Percentiles rank a stretch among this genome's conserved stretches.
Evolutionary conservation across 768 basidiomycete genomes (phyloP).

Genomic region (Obba rivulosa): DNA sequence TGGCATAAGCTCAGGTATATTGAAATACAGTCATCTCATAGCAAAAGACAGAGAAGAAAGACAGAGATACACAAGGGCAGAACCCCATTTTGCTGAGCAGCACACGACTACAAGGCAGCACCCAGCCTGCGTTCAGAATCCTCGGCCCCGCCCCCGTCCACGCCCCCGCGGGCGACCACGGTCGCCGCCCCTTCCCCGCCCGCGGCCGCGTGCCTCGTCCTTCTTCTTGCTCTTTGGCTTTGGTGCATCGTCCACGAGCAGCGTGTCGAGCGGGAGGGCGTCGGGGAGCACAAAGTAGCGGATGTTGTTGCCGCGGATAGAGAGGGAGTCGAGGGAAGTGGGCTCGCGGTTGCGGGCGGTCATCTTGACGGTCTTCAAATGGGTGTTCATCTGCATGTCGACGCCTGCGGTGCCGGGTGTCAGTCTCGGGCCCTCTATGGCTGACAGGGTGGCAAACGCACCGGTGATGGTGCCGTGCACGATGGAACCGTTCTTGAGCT

Average conservation of each 20-base stretch:
- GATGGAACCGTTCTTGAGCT: slow-evolving; percentile 95
- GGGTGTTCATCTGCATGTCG: slow-evolving; percentile 99
- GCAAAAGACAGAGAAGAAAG: no score
- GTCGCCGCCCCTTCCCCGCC: slow-evolving; percentile 49
- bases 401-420: slow-evolving; percentile 56
- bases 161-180: slow-evolving; percentile 49
- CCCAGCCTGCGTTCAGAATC: slow-evolving; percentile 10
- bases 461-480: slow-evolving; percentile 97
- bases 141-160: slow-evolving; percentile 46
- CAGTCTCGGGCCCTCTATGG: background rate
- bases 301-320: slow-evolving; percentile 95
- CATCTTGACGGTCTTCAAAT: slow-evolving; percentile 96
- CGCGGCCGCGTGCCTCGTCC: slow-evolving; percentile 67
- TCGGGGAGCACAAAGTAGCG: slow-evolving; percentile 98
- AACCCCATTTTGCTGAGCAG: no score
- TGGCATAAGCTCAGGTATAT: no score
- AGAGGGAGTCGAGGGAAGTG: slow-evolving; percentile 79
- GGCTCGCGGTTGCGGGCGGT: slow-evolving; percentile 90
- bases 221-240: slow-evolving; percentile 93
- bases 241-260: slow-evolving; percentile 95
- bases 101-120: no score
- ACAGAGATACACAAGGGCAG: no score
- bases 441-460: slow-evolving; percentile 30
- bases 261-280: slow-evolving; percentile 91
- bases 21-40: no score